These are phyloP conservation scores for Colletotrichum siamense DNA, from an alignment of 2,329 filamentous ascomycete genomes.

Conservation along the genomic window DNA sequence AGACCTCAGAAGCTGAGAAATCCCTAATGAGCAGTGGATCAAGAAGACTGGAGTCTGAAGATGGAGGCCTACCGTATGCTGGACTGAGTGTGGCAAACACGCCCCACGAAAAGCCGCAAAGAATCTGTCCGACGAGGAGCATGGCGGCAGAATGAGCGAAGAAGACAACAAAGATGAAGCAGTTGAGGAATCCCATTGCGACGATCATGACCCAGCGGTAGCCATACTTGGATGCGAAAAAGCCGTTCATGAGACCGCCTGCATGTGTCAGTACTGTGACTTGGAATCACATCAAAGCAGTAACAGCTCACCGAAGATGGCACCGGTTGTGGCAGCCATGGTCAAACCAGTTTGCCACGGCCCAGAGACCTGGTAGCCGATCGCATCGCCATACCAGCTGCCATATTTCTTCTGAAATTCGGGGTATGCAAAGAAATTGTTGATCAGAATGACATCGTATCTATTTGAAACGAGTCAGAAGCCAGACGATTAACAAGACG, in stretches of 20 bases:
- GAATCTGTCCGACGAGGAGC: constrained; percentile 49
- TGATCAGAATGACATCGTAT: constrained; percentile 33
- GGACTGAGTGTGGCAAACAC: constrained; percentile 49
- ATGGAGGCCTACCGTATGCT: constrained; percentile 37
- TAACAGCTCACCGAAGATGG: constrained; percentile 36
- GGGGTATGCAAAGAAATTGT: constrained; percentile 49
- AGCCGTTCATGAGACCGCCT: constrained; percentile 46
- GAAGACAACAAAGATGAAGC: constrained; percentile 54
- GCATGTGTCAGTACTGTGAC: background rate
- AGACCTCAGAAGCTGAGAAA: constrained; percentile 43
- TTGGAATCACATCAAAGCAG: constrained; percentile 32
- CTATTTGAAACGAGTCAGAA: background rate
- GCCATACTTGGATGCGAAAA: constrained; percentile 44
- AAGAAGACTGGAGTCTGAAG: background rate
- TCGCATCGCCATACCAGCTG: constrained; percentile 32
- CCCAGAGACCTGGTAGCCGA: constrained; percentile 51
- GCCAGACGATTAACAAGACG: fast-evolving
- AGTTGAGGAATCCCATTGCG: constrained; percentile 31
- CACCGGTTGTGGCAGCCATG: constrained; percentile 42
- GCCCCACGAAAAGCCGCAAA: constrained; percentile 51
- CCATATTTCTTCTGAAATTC: constrained; percentile 46
- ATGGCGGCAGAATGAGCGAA: constrained; percentile 49
- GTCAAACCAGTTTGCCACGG: constrained; percentile 58
- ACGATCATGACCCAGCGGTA: constrained; percentile 48
- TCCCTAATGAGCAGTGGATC: background rate